phyloP scores from a whole-genome alignment of 1,139 yeast species.

The Lodderomyces elongisporus region DNA sequence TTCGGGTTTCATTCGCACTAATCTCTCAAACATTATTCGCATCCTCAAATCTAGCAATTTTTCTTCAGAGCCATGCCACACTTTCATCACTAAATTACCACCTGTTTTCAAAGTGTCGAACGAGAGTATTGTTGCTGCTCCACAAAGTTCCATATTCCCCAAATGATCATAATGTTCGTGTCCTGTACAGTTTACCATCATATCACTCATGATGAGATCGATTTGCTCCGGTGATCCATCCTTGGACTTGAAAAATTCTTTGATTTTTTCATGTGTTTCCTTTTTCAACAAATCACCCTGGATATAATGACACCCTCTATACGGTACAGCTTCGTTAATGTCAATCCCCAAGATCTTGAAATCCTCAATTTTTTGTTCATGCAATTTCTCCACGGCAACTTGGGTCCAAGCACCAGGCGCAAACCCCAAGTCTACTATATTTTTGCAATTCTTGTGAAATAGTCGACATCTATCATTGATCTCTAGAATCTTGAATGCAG shows the following conservation, averaged over 20 bases:
- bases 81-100: constrained; percentile 40
- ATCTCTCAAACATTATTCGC: constrained; percentile 27
- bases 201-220: constrained; percentile 40
- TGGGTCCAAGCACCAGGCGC: constrained; percentile 52
- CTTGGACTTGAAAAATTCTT: constrained; percentile 14
- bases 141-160: constrained; percentile 44
- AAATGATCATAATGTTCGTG: constrained; percentile 39
- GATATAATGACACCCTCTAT: constrained; percentile 35
- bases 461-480: constrained; percentile 60
- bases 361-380: constrained; percentile 9
- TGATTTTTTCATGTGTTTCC: constrained; percentile 28
- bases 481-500: constrained; percentile 80
- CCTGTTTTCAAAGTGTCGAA: constrained; percentile 23
- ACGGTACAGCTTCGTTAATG: constrained; percentile 34
- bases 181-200: constrained; percentile 48
- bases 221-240: constrained; percentile 10
- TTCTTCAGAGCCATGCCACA: constrained; percentile 40
- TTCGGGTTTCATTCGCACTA: constrained; percentile 29
- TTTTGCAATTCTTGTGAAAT: constrained; percentile 43
- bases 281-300: constrained; percentile 39
- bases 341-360: constrained; percentile 39
- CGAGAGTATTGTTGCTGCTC: constrained; percentile 31
- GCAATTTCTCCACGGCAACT: constrained; percentile 29
- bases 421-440: constrained; percentile 69
- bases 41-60: constrained; percentile 21